Evolutionary conservation across 352 stramenopile species (phyloP), one percentile per base, ranked within the genome.

Genomic region (Peronosclerospora sorghi): DNA sequence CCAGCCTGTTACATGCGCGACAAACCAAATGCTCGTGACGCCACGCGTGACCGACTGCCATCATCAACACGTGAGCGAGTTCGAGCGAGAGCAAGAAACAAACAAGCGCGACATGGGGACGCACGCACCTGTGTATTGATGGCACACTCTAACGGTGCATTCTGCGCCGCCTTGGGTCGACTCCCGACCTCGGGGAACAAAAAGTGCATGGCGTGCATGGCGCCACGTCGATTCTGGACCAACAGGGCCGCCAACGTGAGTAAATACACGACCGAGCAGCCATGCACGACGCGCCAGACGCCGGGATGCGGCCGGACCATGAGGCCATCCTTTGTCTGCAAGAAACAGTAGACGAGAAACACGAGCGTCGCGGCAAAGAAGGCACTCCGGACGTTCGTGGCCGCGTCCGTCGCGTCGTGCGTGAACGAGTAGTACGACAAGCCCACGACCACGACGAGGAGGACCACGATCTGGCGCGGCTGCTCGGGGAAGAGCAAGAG

Each of bases 311-410:
- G 78, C 4, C 71, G 59, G 50, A 88, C 62, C 67, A 91, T 79
- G 30, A 91, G 65, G 3, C 73, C 72, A 45, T 91, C 78, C 21
- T 74, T 60, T 9, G 76, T 86, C 41, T 91, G 78, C 41, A 91
- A 36, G 46, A 91, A 91, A 55, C 78, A 91, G 56, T 91, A 91
- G 27, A 86, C 70, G 7, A 91, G 61, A 41, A 91, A 91, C 41
- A 87, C 73, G 10, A 86, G 48, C 41, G 77, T 62, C n/a, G 62
- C 72, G n/a, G 78, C 60, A 29, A 62, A 72, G 20, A 86, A 30
- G 2, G 65, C 78, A 17, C 56, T 83, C 35, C 76, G 73, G 17
- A 86, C 68, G 39, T 86, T 86, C 41, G 80, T 54, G 10, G 54
- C 59, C 12, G 68, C n/a, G 41, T 88, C 69, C 47, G 76, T 48